phyloP scores from a whole-genome alignment of 116 monocot genomes.

The Trichopus zeylanicus region DNA sequence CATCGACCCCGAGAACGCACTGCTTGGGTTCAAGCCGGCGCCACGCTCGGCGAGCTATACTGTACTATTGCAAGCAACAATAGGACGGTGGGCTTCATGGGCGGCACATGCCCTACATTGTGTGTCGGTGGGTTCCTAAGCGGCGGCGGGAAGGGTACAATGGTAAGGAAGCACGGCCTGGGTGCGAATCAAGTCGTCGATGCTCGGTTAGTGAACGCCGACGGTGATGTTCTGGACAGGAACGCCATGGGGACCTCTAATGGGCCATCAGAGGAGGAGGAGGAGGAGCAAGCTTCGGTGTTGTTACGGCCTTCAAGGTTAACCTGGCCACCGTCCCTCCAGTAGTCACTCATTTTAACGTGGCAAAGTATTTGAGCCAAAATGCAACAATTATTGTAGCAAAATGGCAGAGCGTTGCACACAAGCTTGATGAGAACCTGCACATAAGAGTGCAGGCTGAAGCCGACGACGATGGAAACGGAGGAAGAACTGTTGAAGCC shows the following conservation, averaged over 20 bases:
- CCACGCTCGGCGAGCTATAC: constrained; percentile 19
- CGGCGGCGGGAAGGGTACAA: constrained; percentile 23
- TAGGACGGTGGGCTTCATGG: constrained; percentile 11
- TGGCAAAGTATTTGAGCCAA: neutral
- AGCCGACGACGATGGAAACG: constrained; percentile 9
- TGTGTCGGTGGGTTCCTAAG: constrained; percentile 23
- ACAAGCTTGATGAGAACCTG: too few species aligned
- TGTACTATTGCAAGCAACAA: constrained; percentile 4
- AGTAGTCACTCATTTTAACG: neutral
- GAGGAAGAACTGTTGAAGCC: constrained; percentile 13
- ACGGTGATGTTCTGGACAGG: constrained; percentile 15
- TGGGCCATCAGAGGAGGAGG: constrained; percentile 19
- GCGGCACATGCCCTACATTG: constrained; percentile 21
- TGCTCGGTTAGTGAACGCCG: constrained; percentile 7
- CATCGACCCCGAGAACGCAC: constrained; percentile 12
- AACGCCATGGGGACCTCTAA: constrained; percentile 34
- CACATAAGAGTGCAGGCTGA: constrained; percentile 20
- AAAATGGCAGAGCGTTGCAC: too few species aligned
- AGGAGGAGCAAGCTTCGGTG: constrained; percentile 10
- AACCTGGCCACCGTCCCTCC: neutral
- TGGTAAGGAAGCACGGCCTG: constrained; percentile 12
- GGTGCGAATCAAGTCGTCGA: constrained; percentile 22
- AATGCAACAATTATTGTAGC: too few species aligned
- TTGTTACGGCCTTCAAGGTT: constrained; percentile 5
- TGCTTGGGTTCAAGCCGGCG: constrained; percentile 26